These are phyloP conservation scores for Passiflora organensis DNA, from an alignment of 345 rosid genomes.

Conservation along the genomic window DNA sequence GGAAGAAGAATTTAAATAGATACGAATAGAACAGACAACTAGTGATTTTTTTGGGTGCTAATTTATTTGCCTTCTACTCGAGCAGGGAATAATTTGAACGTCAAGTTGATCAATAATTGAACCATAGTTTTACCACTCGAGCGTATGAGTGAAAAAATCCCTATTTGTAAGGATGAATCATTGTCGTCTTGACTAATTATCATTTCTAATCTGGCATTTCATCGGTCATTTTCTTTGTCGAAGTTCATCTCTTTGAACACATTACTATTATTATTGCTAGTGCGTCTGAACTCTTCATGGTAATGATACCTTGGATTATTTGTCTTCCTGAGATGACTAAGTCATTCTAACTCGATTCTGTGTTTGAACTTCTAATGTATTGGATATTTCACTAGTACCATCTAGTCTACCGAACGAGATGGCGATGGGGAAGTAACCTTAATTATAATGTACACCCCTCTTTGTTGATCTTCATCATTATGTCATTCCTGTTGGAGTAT, in stretches of 20 bases:
- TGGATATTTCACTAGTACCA: background rate
- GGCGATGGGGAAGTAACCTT: background rate
- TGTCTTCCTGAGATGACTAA: background rate
- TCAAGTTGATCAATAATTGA: background rate
- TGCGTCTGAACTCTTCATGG: background rate
- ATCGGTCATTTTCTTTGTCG: slow-evolving; percentile 8
- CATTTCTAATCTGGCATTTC: slow-evolving; percentile 14
- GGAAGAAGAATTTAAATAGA: too few relatives aligned
- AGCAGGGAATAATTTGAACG: too few relatives aligned
- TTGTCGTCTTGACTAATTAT: slow-evolving; percentile 5
- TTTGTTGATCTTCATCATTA: background rate
- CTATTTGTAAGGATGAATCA: slow-evolving; percentile 1
- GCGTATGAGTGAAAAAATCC: slow-evolving; percentile 10
- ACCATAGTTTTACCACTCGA: background rate
- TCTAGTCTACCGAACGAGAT: background rate
- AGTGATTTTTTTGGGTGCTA: too few relatives aligned
- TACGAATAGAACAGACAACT: too few relatives aligned
- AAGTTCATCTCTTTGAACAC: slow-evolving; percentile 6
- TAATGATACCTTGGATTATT: background rate
- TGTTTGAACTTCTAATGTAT: background rate
- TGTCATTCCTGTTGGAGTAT: too few relatives aligned
- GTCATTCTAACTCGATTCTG: background rate
- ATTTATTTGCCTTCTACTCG: too few relatives aligned
- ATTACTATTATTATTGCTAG: slow-evolving; percentile 2
- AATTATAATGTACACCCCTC: background rate